Evolutionary conservation across 2,329 filamentous ascomycete genomes (phyloP).

Genomic region (Apiospora marii): DNA sequence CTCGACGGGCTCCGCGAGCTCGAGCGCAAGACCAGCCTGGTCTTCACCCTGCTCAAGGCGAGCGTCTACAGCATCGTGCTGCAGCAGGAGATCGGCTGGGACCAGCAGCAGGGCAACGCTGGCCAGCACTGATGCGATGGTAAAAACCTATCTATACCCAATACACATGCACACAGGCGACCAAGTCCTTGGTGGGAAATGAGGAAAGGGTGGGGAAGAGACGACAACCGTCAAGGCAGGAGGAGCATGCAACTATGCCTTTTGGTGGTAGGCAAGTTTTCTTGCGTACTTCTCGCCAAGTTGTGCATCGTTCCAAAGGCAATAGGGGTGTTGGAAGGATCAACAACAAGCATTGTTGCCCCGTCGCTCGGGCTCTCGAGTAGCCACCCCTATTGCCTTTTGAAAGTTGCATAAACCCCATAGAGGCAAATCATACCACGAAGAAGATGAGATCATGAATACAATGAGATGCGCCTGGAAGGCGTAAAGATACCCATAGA

Average conservation of each 20-base stretch:
- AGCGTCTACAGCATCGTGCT: slow-evolving; percentile 98
- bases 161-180: neutral
- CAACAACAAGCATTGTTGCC: neutral
- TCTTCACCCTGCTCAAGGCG: slow-evolving; percentile 95
- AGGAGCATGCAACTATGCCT: neutral
- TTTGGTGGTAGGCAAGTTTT: neutral
- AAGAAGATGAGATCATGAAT: neutral
- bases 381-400: neutral
- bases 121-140: neutral
- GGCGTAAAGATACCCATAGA: slow-evolving; percentile 18
- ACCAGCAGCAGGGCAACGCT: slow-evolving; percentile 49
- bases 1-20: slow-evolving; percentile 86
- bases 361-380: neutral
- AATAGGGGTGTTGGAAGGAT: neutral
- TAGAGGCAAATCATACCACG: neutral
- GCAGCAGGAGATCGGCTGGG: slow-evolving; percentile 92
- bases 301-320: neutral
- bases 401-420: neutral
- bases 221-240: neutral
- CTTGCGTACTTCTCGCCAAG: neutral
- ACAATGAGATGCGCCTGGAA: slow-evolving; percentile 12
- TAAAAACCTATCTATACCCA: neutral
- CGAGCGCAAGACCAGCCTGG: slow-evolving; percentile 92
- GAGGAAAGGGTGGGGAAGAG: neutral
- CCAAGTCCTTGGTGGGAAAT: neutral